phyloP scores from a whole-genome alignment of 2,329 filamentous ascomycete species.

The Beauveria sp. region DNA sequence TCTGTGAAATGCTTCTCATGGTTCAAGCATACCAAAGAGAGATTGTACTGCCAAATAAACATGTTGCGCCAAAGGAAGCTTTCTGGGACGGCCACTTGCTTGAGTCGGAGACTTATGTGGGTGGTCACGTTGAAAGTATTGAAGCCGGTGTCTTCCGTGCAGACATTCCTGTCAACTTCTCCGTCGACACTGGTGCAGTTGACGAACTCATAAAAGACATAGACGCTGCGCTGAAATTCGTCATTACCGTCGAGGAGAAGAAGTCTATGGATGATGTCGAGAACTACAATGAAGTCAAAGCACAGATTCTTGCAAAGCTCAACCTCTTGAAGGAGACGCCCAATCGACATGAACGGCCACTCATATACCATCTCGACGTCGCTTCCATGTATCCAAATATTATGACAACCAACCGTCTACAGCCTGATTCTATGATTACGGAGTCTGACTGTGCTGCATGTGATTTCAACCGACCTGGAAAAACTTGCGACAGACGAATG shows the following conservation, averaged over 20 bases:
- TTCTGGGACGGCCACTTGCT: slow-evolving; percentile 97
- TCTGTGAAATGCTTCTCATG: slow-evolving; percentile 99
- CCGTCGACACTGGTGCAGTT: slow-evolving; percentile 78
- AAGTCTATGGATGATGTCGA: slow-evolving; percentile 71
- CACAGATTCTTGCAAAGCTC: slow-evolving; percentile 68
- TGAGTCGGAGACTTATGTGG: slow-evolving; percentile 96
- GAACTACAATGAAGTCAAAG: slow-evolving; percentile 79
- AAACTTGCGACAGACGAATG: slow-evolving; percentile 89
- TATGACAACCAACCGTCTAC: slow-evolving; percentile 97
- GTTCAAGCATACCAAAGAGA: slow-evolving; percentile 90
- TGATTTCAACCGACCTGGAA: slow-evolving; percentile 95
- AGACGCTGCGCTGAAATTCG: slow-evolving; percentile 83
- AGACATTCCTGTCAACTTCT: slow-evolving; percentile 92
- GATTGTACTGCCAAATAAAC: slow-evolving; percentile 94
- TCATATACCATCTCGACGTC: slow-evolving; percentile 97
- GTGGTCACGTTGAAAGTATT: slow-evolving; percentile 97
- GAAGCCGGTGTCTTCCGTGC: slow-evolving; percentile 95
- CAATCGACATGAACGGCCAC: slow-evolving; percentile 73
- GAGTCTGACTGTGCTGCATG: slow-evolving; percentile 95
- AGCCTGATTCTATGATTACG: slow-evolving; percentile 97
- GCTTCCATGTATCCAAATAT: slow-evolving; percentile 99
- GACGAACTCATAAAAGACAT: slow-evolving; percentile 83
- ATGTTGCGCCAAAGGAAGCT: slow-evolving; percentile 79
- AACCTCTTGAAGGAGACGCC: slow-evolving; percentile 71
- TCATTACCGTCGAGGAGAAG: slow-evolving; percentile 75